phyloP scores from a whole-genome alignment of 805 yeast species.

The Wickerhamiella hasegawae region DNA sequence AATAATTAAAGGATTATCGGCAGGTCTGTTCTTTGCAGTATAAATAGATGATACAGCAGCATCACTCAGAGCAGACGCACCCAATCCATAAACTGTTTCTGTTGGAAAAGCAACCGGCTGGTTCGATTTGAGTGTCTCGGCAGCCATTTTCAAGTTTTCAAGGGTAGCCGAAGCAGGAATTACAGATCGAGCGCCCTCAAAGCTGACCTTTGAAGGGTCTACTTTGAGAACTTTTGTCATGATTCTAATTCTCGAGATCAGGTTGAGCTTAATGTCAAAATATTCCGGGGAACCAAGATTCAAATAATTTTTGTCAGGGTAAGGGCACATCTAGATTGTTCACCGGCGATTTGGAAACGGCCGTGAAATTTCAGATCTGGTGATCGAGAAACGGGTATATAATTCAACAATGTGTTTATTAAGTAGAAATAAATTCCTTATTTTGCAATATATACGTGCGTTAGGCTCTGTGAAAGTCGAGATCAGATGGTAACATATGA shows the following conservation, averaged over 20 bases:
- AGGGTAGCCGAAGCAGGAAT: constrained; percentile 26
- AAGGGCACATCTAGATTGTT: neutral
- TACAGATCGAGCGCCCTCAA: constrained; percentile 25
- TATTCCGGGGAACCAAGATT: neutral
- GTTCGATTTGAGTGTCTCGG: constrained; percentile 33
- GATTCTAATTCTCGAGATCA: no score
- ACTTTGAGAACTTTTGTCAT: constrained; percentile 37
- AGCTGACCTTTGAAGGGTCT: constrained; percentile 34
- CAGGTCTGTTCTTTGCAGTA: constrained; percentile 80
- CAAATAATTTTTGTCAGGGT: neutral
- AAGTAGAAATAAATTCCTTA: no score
- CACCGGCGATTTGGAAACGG: neutral
- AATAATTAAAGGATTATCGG: constrained; percentile 86
- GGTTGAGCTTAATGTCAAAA: no score
- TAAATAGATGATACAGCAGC: constrained; percentile 64
- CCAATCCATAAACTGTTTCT: constrained; percentile 93
- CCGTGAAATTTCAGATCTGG: neutral
- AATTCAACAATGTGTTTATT: no score
- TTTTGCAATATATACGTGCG: no score
- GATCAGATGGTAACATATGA: neutral
- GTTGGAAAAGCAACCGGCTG: constrained; percentile 87
- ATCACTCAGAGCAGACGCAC: constrained; percentile 68
- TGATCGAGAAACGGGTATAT: neutral
- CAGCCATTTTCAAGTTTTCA: constrained; percentile 39
- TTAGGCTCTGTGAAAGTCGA: neutral